Percentiles rank a stretch among this genome's conserved stretches.
Evolutionary conservation across 2,329 filamentous ascomycete species (phyloP).

Genomic region (Alternaria consortialis): DNA sequence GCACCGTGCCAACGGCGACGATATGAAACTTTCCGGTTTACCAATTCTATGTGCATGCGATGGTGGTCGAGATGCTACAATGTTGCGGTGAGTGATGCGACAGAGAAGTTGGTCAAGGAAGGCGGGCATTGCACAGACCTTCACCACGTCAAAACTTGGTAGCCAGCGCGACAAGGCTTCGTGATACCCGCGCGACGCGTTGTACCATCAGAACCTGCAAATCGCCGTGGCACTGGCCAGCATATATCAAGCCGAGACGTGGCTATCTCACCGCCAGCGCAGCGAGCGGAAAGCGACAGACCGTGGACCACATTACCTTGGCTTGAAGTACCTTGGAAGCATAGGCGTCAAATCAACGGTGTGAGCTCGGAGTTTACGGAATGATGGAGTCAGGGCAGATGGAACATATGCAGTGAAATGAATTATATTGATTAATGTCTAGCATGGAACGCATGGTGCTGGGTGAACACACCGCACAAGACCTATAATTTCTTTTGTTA

Average conservation of each 20-base stretch:
- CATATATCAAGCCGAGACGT: neutral
- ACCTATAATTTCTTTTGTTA: slow-evolving; percentile 16
- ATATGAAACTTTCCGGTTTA: slow-evolving; percentile 23
- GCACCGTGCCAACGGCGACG: slow-evolving; percentile 23
- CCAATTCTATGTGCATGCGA: slow-evolving; percentile 19
- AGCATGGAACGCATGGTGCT: neutral
- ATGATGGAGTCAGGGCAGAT: slow-evolving; percentile 1
- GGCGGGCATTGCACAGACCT: slow-evolving; percentile 20
- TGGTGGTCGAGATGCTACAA: slow-evolving; percentile 12
- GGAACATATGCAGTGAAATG: neutral
- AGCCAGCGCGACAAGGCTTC: slow-evolving; percentile 8
- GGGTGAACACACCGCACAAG: neutral
- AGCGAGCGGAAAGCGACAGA: neutral
- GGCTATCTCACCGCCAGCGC: slow-evolving; percentile 7
- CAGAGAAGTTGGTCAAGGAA: neutral
- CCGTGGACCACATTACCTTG: neutral
- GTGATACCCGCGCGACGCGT: slow-evolving; percentile 14
- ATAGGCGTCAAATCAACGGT: neutral
- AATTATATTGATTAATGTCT: slow-evolving; percentile 6
- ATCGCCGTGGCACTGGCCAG: neutral
- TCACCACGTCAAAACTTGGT: slow-evolving; percentile 5
- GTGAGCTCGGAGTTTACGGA: neutral
- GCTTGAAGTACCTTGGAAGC: neutral
- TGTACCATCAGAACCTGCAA: slow-evolving; percentile 7
- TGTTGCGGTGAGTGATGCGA: slow-evolving; percentile 16